These are phyloP conservation scores for Narthecium ossifragum DNA, from an alignment of 106 monocot species.

Conservation along the genomic window DNA sequence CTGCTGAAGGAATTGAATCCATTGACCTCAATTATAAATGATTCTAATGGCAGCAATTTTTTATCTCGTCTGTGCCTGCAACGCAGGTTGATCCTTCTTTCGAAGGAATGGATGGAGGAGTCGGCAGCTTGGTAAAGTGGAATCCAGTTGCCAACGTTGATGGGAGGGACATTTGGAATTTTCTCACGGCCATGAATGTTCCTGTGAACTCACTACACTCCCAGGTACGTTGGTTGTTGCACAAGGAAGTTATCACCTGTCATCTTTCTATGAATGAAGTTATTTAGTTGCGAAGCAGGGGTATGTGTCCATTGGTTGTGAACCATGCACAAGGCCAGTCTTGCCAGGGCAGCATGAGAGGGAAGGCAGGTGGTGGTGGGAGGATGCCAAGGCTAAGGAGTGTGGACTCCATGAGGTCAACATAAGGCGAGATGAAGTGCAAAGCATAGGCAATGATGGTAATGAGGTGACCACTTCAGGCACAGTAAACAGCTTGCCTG, in stretches of 20 bases:
- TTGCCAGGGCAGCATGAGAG: constrained; percentile 96
- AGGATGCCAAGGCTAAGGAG: constrained; percentile 94
- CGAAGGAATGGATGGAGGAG: constrained; percentile 74
- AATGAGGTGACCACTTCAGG: too few relatives aligned
- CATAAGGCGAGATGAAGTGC: constrained; percentile 26
- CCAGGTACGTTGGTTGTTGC: too few relatives aligned
- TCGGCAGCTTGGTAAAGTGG: constrained; percentile 90
- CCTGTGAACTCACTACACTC: constrained; percentile 76
- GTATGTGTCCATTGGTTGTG: constrained; percentile 90
- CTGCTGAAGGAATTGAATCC: too few relatives aligned
- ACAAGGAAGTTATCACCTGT: too few relatives aligned
- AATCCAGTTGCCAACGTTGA: constrained; percentile 79
- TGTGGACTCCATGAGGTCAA: constrained; percentile 97
- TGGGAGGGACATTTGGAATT: constrained; percentile 81
- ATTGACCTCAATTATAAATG: too few relatives aligned
- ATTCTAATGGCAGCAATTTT: too few relatives aligned
- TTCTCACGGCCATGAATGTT: constrained; percentile 84
- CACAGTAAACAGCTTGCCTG: constrained; percentile 16
- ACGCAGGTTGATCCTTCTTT: constrained; percentile 78
- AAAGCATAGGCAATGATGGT: constrained; percentile 1
- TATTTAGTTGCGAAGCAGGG: too few relatives aligned
- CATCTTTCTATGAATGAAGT: too few relatives aligned
- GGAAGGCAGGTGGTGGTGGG: constrained; percentile 99
- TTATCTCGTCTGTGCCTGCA: neutral
- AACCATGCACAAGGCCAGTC: constrained; percentile 92